Evolutionary conservation across 1,284 basidiomycete genomes (phyloP).

Genomic region (Leccinum pachyderme): DNA sequence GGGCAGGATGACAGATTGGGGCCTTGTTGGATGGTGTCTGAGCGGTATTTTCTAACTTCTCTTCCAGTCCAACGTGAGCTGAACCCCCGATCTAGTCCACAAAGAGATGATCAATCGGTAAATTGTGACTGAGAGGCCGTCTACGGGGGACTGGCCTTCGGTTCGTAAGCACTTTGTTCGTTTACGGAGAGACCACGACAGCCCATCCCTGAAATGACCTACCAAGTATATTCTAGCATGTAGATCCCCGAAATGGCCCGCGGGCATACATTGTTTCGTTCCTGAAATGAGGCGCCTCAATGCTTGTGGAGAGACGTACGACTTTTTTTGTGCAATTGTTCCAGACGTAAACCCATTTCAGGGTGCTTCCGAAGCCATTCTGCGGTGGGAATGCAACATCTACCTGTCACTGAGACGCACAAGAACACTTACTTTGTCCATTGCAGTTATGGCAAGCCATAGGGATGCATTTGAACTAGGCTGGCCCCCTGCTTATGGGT

Average conservation of each 20-base stretch:
- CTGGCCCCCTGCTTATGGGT: background rate
- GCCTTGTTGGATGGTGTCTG: background rate
- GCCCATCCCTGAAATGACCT: background rate
- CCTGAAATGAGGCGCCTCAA: background rate
- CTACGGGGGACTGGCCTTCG: background rate
- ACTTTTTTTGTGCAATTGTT: background rate
- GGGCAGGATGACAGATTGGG: background rate
- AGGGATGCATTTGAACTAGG: background rate
- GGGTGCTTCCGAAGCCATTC: background rate
- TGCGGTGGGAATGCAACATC: background rate
- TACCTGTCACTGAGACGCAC: background rate
- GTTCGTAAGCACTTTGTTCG: background rate
- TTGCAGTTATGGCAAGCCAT: background rate
- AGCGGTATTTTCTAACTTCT: background rate
- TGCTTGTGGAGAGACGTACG: background rate
- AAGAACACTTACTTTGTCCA: background rate
- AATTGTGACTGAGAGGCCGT: background rate
- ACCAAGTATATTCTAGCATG: background rate
- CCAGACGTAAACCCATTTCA: background rate
- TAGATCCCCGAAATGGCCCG: background rate
- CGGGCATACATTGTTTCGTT: background rate
- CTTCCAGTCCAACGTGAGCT: background rate
- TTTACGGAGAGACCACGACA: background rate
- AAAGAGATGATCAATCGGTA: background rate
- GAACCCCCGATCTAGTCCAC: background rate